Evolutionary conservation across 495 filamentous ascomycete genomes (phyloP).

Genomic region (Talaromyces stipitatus): DNA sequence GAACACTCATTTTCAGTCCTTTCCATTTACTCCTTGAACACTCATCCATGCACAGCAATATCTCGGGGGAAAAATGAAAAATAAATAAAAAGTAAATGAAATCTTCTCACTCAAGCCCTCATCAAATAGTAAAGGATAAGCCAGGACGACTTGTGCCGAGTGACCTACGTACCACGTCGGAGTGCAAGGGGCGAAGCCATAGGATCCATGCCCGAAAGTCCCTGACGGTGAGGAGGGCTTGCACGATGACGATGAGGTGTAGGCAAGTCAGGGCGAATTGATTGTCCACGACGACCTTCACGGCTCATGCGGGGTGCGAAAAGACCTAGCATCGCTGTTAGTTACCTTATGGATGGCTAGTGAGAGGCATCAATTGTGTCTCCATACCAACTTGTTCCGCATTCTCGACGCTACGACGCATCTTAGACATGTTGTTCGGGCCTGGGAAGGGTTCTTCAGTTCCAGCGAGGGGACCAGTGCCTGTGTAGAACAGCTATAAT

Average conservation of each 20-base stretch:
- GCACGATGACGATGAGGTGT: not conserved
- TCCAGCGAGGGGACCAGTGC: slow-evolving; percentile 35
- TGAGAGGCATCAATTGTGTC: too few species aligned
- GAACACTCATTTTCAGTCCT: not conserved
- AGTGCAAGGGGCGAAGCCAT: not conserved
- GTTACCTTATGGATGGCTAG: too few species aligned
- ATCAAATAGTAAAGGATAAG: not conserved
- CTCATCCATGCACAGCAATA: not conserved
- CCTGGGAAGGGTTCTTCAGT: slow-evolving; percentile 65
- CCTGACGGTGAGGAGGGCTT: not conserved
- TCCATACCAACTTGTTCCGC: slow-evolving; percentile 74
- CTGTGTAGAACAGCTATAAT: slow-evolving; percentile 40
- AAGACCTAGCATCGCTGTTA: slow-evolving; percentile 38
- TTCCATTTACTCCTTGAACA: not conserved
- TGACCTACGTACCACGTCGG: not conserved
- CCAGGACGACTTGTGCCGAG: not conserved
- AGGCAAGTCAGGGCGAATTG: not conserved
- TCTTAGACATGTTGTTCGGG: slow-evolving; percentile 77
- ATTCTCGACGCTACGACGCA: slow-evolving; percentile 76
- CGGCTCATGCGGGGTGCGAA: slow-evolving; percentile 68
- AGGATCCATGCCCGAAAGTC: not conserved
- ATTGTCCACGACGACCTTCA: slow-evolving; percentile 65
- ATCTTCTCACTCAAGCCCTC: not conserved
- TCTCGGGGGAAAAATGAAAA: too few species aligned
- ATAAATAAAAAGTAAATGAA: not conserved